phyloP scores from a whole-genome alignment of 495 filamentous ascomycete genomes.

The Rhypophila decipiens region DNA sequence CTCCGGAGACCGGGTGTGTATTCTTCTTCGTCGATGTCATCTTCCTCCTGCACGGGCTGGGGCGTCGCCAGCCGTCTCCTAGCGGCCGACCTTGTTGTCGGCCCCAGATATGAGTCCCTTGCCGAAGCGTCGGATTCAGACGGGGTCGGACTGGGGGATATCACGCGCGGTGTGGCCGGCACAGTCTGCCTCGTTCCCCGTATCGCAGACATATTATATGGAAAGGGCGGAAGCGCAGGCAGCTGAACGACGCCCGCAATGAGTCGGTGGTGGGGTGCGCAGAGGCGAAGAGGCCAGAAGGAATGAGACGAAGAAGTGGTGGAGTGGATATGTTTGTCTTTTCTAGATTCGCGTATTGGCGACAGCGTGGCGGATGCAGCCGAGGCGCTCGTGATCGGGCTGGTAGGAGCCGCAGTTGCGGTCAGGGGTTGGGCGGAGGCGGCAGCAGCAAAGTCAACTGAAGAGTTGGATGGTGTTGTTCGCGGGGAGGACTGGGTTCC shows the following conservation, averaged over 20 bases:
- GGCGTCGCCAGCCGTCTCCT: constrained; percentile 42
- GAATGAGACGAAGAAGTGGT: no score
- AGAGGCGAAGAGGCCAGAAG: constrained; percentile 39
- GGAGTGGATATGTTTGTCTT: constrained; percentile 41
- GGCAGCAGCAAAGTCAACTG: constrained; percentile 4
- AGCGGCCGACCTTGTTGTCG: constrained; percentile 58
- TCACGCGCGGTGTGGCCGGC: constrained; percentile 63
- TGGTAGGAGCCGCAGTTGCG: constrained; percentile 1
- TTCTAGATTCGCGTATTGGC: constrained; percentile 37
- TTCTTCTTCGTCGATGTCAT: constrained; percentile 31
- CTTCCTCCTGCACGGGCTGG: constrained; percentile 29
- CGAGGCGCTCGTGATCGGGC: background rate
- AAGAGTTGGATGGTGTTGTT: background rate
- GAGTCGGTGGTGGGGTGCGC: constrained; percentile 39
- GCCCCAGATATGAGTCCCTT: constrained; percentile 52
- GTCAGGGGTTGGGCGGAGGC: background rate
- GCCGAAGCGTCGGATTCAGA: constrained; percentile 45
- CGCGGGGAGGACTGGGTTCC: constrained; percentile 5
- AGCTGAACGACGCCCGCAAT: constrained; percentile 45
- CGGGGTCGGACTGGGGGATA: constrained; percentile 62
- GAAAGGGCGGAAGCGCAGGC: constrained; percentile 41
- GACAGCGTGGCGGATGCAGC: background rate
- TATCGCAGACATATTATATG: constrained; percentile 35
- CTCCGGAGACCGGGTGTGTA: constrained; percentile 32
- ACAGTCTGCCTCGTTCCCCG: constrained; percentile 31